These are phyloP conservation scores for Trichoderma sp. DNA, from an alignment of 2,329 filamentous ascomycete genomes.

Conservation along the genomic window DNA sequence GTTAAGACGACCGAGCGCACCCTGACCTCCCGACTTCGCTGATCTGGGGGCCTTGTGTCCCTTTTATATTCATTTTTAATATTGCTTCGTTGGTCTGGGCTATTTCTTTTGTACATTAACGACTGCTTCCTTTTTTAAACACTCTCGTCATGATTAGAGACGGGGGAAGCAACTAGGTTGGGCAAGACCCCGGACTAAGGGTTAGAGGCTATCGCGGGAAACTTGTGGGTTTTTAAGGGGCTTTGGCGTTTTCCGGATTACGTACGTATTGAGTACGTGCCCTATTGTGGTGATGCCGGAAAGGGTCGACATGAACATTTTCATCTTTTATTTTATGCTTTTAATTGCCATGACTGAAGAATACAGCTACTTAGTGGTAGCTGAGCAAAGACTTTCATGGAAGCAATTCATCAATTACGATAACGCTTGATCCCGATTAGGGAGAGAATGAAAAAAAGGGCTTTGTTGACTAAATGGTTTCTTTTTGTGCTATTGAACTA, in stretches of 20 bases:
- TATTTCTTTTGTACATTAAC: not conserved
- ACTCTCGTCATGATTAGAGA: not conserved
- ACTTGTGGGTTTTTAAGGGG: not conserved
- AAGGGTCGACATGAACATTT: constrained; percentile 1
- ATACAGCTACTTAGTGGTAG: not conserved
- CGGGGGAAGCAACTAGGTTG: not conserved
- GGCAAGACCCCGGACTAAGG: not conserved
- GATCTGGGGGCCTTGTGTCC: not conserved
- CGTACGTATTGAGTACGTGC: not conserved
- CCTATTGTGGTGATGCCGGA: constrained; percentile 1
- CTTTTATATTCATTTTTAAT: constrained; percentile 3
- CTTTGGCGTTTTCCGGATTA: constrained; percentile 7
- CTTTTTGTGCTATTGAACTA: constrained; percentile 30
- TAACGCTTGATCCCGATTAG: not conserved
- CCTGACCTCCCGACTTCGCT: constrained; percentile 24
- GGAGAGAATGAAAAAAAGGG: not conserved
- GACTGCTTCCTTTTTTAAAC: not conserved
- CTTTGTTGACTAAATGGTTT: not conserved
- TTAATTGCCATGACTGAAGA: not conserved
- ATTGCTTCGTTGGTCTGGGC: not conserved
- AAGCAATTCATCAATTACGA: not conserved
- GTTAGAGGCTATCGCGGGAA: not conserved
- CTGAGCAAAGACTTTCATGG: not conserved
- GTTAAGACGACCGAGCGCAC: constrained; percentile 25
- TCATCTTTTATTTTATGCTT: constrained; percentile 8